phyloP scores from a whole-genome alignment of 2,329 filamentous ascomycete genomes.

The Aureobasidium sp. region DNA sequence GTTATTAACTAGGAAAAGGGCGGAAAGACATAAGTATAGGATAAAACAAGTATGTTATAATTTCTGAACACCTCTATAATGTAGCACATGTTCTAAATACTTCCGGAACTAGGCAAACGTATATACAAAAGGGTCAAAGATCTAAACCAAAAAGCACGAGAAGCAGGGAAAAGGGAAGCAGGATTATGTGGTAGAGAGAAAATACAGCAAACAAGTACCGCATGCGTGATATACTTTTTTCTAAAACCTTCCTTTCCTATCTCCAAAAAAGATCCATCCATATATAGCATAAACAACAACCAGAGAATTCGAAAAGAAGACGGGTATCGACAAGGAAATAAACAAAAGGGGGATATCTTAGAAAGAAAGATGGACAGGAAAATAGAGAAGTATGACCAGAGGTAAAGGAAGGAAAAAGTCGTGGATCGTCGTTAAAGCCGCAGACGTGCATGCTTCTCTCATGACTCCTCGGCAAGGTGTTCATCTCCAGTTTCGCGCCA shows the following conservation, averaged over 20 bases:
- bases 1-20: too few species aligned
- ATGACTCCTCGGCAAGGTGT: conserved; percentile 18
- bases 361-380: background rate
- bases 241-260: background rate
- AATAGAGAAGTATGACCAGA: background rate
- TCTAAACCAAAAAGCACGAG: too few species aligned
- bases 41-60: too few species aligned
- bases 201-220: background rate
- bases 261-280: background rate
- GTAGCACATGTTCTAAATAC: too few species aligned
- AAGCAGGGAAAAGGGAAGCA: too few species aligned
- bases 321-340: conserved; percentile 7
- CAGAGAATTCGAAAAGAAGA: background rate
- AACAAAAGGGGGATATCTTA: background rate
- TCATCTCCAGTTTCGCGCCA: conserved; percentile 86
- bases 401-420: background rate
- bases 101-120: too few species aligned
- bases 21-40: too few species aligned
- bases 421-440: background rate
- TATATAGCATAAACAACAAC: background rate
- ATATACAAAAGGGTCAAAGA: too few species aligned
- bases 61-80: too few species aligned
- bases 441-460: background rate
- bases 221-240: background rate
- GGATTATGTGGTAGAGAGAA: background rate